phyloP scores from a whole-genome alignment of 2,329 filamentous ascomycete genomes.

The Alternaria postmessia region DNA sequence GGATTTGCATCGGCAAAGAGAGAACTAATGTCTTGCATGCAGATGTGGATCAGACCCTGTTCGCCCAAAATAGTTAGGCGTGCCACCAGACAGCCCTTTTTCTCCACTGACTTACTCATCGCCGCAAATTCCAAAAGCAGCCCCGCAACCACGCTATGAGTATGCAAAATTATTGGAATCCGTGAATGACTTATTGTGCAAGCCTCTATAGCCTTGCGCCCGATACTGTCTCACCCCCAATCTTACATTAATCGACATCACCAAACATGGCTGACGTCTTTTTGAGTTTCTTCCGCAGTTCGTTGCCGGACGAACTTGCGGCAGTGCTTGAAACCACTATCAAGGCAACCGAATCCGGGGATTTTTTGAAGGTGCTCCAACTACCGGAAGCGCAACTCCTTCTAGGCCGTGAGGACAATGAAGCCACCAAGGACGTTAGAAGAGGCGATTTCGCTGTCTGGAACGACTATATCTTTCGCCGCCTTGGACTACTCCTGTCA shows the following conservation, averaged over 20 bases:
- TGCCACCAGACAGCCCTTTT: conserved; percentile 34
- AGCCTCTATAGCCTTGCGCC: not conserved
- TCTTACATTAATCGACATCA: not conserved
- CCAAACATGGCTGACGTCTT: conserved; percentile 54
- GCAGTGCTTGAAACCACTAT: conserved; percentile 49
- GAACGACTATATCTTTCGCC: conserved; percentile 57
- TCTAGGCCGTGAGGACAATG: conserved; percentile 51
- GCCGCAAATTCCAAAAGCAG: conserved; percentile 30
- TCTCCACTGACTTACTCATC: conserved; percentile 43
- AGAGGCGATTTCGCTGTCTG: conserved; percentile 50
- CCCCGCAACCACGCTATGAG: conserved; percentile 26
- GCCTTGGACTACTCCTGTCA: conserved; percentile 50
- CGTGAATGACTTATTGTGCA: not conserved
- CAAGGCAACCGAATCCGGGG: conserved; percentile 51
- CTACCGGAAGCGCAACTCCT: conserved; percentile 51
- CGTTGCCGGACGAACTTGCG: conserved; percentile 54
- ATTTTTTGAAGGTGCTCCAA: conserved; percentile 53
- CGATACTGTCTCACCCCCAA: not conserved
- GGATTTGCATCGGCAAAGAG: not conserved
- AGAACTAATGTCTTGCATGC: conserved; percentile 1
- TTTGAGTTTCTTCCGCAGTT: conserved; percentile 51
- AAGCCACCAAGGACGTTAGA: conserved; percentile 41
- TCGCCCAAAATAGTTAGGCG: conserved; percentile 33
- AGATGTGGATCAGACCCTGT: conserved; percentile 3
- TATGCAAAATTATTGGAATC: conserved; percentile 18